Conservation (phyloP, 441 rosid genomes). For the Croton setiger region DNA sequence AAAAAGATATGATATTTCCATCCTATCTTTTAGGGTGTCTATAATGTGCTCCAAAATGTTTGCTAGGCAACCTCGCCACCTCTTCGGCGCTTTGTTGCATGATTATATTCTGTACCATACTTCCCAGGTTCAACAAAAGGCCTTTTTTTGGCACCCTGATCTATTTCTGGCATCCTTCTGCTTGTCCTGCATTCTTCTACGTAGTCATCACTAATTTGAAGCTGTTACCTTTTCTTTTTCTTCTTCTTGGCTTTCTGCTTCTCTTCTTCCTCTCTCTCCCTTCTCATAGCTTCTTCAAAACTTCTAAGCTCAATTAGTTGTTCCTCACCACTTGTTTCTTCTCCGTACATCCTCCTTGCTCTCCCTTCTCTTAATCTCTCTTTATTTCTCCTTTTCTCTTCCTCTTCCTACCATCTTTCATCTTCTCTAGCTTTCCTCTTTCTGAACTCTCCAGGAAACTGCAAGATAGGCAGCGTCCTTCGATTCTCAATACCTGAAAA, state of each 20-base stretch:
- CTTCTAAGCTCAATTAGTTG: conserved; percentile 62
- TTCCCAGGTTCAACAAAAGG: conserved; percentile 47
- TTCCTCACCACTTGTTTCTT: conserved; percentile 54
- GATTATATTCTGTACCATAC: conserved; percentile 48
- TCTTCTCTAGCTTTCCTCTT: conserved; percentile 63
- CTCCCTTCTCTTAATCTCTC: conserved; percentile 53
- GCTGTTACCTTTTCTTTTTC: conserved; percentile 67
- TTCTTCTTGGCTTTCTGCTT: conserved; percentile 73
- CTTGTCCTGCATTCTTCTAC: conserved; percentile 57
- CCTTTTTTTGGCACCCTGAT: conserved; percentile 57
- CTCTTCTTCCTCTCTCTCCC: conserved; percentile 87
- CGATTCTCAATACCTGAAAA: conserved; percentile 61
- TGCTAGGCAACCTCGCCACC: conserved; percentile 96
- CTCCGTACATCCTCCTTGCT: conserved; percentile 39
- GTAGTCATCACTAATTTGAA: conserved; percentile 54
- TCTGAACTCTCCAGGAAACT: conserved; percentile 41
- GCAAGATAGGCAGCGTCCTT: conserved; percentile 38
- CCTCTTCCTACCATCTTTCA: conserved; percentile 78
- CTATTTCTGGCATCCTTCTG: conserved; percentile 63
- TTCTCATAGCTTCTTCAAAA: conserved; percentile 68
- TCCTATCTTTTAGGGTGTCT: conserved; percentile 56
- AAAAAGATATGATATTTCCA: conserved; percentile 80
- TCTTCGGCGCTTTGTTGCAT: conserved; percentile 84
- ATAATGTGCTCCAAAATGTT: conserved; percentile 78
- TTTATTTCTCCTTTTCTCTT: conserved; percentile 55